Conservation (phyloP, 2,329 filamentous ascomycete species). For the Exophiala viscosa region DNA sequence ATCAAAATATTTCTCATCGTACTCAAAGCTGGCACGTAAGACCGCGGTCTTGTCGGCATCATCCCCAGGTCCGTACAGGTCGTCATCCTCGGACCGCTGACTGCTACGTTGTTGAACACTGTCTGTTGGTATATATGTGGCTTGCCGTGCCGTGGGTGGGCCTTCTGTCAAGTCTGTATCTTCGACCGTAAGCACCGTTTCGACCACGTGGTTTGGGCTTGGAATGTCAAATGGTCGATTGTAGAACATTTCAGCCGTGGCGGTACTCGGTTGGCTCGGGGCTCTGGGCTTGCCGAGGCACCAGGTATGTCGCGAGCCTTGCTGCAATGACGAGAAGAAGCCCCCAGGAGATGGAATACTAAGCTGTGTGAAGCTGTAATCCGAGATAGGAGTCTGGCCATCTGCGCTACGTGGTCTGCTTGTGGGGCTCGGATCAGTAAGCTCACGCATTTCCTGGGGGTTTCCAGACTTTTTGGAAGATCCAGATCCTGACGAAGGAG, state of each 20-base stretch:
- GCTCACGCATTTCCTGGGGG: slow-evolving; percentile 57
- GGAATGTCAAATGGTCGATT: slow-evolving; percentile 66
- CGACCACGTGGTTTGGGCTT: slow-evolving; percentile 49
- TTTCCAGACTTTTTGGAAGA: slow-evolving; percentile 14
- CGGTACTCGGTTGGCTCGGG: slow-evolving; percentile 64
- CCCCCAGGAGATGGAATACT: slow-evolving; percentile 88
- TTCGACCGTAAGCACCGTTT: slow-evolving; percentile 64
- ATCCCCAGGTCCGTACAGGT: slow-evolving; percentile 24
- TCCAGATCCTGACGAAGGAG: slow-evolving; percentile 33
- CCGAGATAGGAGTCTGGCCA: slow-evolving; percentile 51
- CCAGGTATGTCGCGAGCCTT: slow-evolving; percentile 77
- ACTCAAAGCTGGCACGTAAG: slow-evolving; percentile 55
- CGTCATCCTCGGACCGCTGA: slow-evolving; percentile 21
- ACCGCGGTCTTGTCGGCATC: slow-evolving; percentile 24
- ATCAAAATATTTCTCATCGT: slow-evolving; percentile 69
- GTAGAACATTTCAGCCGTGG: slow-evolving; percentile 90
- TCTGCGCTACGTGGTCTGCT: slow-evolving; percentile 44
- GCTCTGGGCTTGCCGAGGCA: slow-evolving; percentile 46
- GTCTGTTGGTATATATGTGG: slow-evolving; percentile 6
- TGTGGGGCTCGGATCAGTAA: slow-evolving; percentile 44
- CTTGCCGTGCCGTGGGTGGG: slow-evolving; percentile 60
- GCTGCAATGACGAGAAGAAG: slow-evolving; percentile 83
- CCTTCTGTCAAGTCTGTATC: slow-evolving; percentile 51
- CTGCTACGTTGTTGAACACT: slow-evolving; percentile 2
- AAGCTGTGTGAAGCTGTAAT: slow-evolving; percentile 71